Percentiles rank a stretch among this genome's conserved stretches.
Conservation (phyloP, 179 eudicot species). For the Gypsophila paniculata region DNA sequence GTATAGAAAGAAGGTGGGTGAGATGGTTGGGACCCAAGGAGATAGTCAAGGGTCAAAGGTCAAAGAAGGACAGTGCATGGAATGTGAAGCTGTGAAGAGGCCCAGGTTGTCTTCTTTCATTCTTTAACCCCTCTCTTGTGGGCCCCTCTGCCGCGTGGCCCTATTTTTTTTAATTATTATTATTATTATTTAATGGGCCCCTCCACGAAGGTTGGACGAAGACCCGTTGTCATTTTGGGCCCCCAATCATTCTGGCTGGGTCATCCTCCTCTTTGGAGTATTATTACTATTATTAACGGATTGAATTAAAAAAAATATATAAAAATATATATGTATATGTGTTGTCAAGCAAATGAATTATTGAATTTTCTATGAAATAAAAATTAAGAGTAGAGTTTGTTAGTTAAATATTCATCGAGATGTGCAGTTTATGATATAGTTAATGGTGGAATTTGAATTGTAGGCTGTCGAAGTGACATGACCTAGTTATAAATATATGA, state of each 20-base stretch:
- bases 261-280: too few species aligned
- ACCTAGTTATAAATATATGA: too few species aligned
- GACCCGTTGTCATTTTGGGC: slow-evolving; percentile 15
- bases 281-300: too few species aligned
- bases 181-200: slow-evolving; percentile 12
- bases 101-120: slow-evolving; percentile 36
- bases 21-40: background rate
- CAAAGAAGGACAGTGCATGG: slow-evolving; percentile 54
- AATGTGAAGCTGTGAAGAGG: slow-evolving; percentile 43
- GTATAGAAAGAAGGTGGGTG: background rate
- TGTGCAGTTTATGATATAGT: too few species aligned
- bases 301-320: too few species aligned
- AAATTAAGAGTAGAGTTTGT: too few species aligned
- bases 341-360: too few species aligned
- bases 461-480: too few species aligned
- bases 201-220: slow-evolving; percentile 17
- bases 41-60: slow-evolving; percentile 37
- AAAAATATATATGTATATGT: too few species aligned
- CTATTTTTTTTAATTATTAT: background rate
- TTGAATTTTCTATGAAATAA: too few species aligned
- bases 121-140: slow-evolving; percentile 13
- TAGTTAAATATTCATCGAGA: too few species aligned
- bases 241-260: slow-evolving; percentile 24
- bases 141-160: slow-evolving; percentile 6
- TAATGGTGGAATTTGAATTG: too few species aligned